Evolutionary conservation across 345 rosid species (phyloP), one percentile per base, ranked within the genome.

Genomic region (Camelina sativa): DNA sequence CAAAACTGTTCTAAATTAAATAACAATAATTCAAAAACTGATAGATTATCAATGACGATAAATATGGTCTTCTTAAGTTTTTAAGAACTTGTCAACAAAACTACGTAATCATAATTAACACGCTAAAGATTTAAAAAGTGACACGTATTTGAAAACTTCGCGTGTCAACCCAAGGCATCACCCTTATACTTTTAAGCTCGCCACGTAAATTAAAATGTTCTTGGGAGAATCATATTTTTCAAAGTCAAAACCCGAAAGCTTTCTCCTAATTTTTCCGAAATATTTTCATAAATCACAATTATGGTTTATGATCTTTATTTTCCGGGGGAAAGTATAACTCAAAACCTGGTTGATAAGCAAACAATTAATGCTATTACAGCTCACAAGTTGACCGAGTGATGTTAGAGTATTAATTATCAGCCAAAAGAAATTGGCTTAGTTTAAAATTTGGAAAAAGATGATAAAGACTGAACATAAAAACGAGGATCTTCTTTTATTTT

Each of bases 71-170:
- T 74, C 38, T 34, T 58, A 40, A 48, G 12, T 22, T 11, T 17
- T 25, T 35, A 2, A 32, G 56, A 28, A 30, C 54, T 67, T 57
- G 50, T 62, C 79, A 76, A 69, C 57, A 61, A 52, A 68, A 68
- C 12, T 53, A 69, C 79, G 79, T 69, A 76, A 76, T 76, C 74
- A 53, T 68, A 62, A 71, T 76, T 76, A 69, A 69, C 64, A 69
- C 74, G 69, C 30, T 41, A 69, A 67, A 28, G 37, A 41, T 60
- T 23, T 61, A 44, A 44, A 34, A 4, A 40, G 32, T 69, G 79
- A 76, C 79, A 76, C 74, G 79, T 76, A 62, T 47, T 34, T 3
- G 10, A 43, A 51, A 8, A n/a, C 1, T 61, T 62, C 64, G 69
- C 56, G 60, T 67, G 69, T 51, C 74, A 51, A 15, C 32, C 51